phyloP scores from a whole-genome alignment of 2,329 filamentous ascomycete species.

The Chrysosporium queenslandicum region DNA sequence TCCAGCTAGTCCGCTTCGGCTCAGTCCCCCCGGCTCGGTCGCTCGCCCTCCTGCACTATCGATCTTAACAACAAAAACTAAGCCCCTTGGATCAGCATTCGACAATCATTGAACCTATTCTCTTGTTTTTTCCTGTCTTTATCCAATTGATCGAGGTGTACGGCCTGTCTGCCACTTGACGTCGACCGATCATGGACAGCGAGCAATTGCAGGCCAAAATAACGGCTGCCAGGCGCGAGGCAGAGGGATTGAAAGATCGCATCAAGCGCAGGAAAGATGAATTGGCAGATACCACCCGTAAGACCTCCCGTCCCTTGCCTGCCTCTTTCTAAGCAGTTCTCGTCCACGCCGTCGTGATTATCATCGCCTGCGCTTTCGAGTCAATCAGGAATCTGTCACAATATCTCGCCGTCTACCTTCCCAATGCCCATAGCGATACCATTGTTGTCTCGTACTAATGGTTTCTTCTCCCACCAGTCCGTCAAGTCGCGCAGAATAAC shows the following conservation, averaged over 20 bases:
- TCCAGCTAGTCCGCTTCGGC: neutral
- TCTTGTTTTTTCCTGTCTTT: conserved; percentile 13
- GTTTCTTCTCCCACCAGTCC: conserved; percentile 44
- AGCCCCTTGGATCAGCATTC: neutral
- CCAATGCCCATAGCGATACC: neutral
- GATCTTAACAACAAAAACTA: conserved; percentile 8
- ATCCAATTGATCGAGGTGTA: conserved; percentile 9
- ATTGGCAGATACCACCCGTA: conserved; percentile 93
- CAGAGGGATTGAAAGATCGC: conserved; percentile 91
- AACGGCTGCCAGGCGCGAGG: conserved; percentile 87
- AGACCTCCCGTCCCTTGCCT: conserved; percentile 37
- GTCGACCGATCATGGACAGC: conserved; percentile 42
- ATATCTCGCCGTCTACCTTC: neutral
- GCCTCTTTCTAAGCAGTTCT: neutral
- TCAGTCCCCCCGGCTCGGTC: conserved; percentile 10
- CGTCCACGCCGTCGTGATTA: neutral
- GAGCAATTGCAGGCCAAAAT: conserved; percentile 81
- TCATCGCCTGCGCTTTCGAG: neutral
- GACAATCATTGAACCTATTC: neutral
- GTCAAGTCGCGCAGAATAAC: conserved; percentile 81
- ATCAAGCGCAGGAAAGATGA: conserved; percentile 99
- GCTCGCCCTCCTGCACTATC: conserved; percentile 10
- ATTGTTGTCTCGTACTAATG: neutral
- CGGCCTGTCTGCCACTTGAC: conserved; percentile 15
- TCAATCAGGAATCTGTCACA: neutral